Percentiles rank a stretch among this genome's conserved stretches.
Evolutionary conservation across 805 yeast genomes (phyloP).

Genomic region (Candida nonsorbophila): DNA sequence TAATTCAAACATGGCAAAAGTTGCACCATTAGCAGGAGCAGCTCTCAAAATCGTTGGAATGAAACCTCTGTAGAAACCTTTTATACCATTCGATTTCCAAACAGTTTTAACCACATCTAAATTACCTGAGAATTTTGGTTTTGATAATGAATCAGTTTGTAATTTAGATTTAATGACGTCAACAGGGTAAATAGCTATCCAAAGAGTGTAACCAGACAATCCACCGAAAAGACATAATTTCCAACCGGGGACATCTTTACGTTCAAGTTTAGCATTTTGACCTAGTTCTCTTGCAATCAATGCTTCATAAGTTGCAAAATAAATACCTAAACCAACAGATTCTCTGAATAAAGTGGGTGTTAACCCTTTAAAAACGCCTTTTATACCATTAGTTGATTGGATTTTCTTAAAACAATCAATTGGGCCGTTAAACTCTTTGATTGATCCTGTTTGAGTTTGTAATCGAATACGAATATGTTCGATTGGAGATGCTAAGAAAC

Average conservation of each 20-base stretch:
- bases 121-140: slow-evolving; percentile 56
- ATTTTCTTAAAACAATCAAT: slow-evolving; percentile 63
- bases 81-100: slow-evolving; percentile 53
- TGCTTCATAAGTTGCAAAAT: slow-evolving; percentile 88
- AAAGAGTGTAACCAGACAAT: slow-evolving; percentile 82
- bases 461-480: slow-evolving; percentile 92
- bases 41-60: slow-evolving; percentile 91
- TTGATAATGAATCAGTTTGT: slow-evolving; percentile 58
- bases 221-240: slow-evolving; percentile 87
- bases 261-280: slow-evolving; percentile 30
- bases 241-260: slow-evolving; percentile 84
- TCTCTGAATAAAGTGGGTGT: slow-evolving; percentile 82
- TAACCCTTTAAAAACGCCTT: slow-evolving; percentile 74
- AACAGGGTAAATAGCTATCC: slow-evolving; percentile 81
- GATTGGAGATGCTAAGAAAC: slow-evolving; percentile 86
- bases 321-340: slow-evolving; percentile 80
- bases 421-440: slow-evolving; percentile 64
- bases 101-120: slow-evolving; percentile 55
- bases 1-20: slow-evolving; percentile 88
- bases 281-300: slow-evolving; percentile 63
- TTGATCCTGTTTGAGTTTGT: slow-evolving; percentile 71
- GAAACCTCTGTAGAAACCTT: slow-evolving; percentile 87
- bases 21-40: slow-evolving; percentile 97
- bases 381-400: slow-evolving; percentile 44
- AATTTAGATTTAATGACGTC: slow-evolving; percentile 88